Conservation (phyloP, 139 green algal species). For the Spirogloea muscicola region DNA sequence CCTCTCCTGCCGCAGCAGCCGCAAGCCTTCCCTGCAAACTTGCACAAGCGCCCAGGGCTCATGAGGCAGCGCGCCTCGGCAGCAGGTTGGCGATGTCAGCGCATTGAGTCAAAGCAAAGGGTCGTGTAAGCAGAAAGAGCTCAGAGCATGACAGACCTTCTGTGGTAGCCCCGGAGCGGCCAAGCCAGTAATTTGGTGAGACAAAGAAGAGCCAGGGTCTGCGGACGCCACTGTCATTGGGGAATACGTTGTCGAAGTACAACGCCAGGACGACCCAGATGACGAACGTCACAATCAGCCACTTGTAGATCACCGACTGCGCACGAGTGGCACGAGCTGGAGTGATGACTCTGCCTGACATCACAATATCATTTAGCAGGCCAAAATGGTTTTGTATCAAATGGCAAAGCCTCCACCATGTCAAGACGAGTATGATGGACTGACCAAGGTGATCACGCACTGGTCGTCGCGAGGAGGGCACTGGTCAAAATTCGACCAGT, state of each 20-base stretch:
- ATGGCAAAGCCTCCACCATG: too few species aligned
- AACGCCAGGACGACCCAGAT: constrained; percentile 76
- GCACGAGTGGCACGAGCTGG: not conserved
- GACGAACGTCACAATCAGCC: constrained; percentile 70
- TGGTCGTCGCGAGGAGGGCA: constrained; percentile 12
- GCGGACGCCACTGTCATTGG: constrained; percentile 64
- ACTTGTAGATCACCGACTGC: constrained; percentile 24
- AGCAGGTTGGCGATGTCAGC: constrained; percentile 2
- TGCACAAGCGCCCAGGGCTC: not conserved
- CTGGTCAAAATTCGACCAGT: constrained; percentile 7
- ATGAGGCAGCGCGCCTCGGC: not conserved
- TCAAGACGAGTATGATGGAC: too few species aligned
- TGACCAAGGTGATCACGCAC: constrained; percentile 41
- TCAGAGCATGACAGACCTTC: constrained; percentile 1
- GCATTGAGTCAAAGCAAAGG: not conserved
- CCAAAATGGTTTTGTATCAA: too few species aligned
- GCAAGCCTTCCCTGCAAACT: not conserved
- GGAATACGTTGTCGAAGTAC: constrained; percentile 88
- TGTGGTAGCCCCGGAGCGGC: not conserved
- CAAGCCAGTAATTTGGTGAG: constrained; percentile 31
- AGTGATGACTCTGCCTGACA: too few species aligned
- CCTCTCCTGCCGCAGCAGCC: constrained; percentile 11
- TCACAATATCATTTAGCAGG: too few species aligned
- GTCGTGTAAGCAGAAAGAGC: not conserved
- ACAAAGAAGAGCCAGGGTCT: constrained; percentile 42